Base-by-base conservation (phyloP, 2,329 filamentous ascomycete species). In the Penicillium fuscoglaucum region DNA sequence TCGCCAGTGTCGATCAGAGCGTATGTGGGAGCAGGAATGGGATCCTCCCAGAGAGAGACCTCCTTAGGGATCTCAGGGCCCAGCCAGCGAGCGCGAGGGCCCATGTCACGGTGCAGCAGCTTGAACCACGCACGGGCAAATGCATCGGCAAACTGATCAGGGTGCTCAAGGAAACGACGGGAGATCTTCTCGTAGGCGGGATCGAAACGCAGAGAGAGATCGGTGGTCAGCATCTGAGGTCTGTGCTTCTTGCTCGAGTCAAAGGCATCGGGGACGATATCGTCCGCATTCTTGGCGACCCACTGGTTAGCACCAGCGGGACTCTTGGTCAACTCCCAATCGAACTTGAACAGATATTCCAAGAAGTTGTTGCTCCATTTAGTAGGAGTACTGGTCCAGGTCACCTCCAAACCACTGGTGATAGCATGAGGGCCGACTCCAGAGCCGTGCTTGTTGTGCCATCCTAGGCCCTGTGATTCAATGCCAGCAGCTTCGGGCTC, bases 51-150 rank as follows among this genome's bases (percentile, higher is more conserved):
- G 68, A 86, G 70, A n/a, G 88, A 80, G 13, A 81, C 79, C 80
- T 92, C 87, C 53, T 81, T 78, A 48, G 90, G 89, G 19, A 90
- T 80, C 75, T 93, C 90, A 1, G 90, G 89, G 31, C 90, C 90
- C 47, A 91, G 69, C 80, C 89, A 92, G 71, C 87, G 88, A 26
- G 82, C 72, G 54, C 84, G 80, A 44, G 90, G 90, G 17, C 90
- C 90, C 78, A 93, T 84, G 73, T 92, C 90, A 78, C 90, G 89
- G 79, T 93, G 90, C 35, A 89, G 81, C 43, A 93, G 83, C 84
- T 93, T 92, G 84, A 90, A 93, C 90, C 90, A 93, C 15, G 90
- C 90, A 50, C 85, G 84, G 24, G 83, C 80, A 69, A 92, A 93
- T 9, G 83, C 86, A 60, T 91, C 85, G 54, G 81, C 82, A 40